Percentiles rank a stretch among this genome's conserved stretches.
phyloP scores from a whole-genome alignment of 2,329 filamentous ascomycete species.

The Tolypocladium paradoxum region DNA sequence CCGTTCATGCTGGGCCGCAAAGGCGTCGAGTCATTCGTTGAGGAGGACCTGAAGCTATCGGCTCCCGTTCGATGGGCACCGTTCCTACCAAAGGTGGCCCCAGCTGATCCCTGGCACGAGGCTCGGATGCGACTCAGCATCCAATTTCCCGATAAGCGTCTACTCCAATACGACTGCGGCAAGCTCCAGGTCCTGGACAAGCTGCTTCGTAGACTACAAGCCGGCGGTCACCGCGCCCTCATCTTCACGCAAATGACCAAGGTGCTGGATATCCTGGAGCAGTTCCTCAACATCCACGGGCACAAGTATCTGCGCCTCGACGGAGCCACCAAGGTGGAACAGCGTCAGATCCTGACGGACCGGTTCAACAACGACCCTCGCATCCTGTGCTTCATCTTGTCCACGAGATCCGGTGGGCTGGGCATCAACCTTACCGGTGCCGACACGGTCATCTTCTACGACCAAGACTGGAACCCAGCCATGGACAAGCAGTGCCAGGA shows the following conservation, averaged over 20 bases:
- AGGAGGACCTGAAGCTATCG: constrained; percentile 46
- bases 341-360: constrained; percentile 88
- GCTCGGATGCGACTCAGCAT: constrained; percentile 87
- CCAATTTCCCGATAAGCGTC: constrained; percentile 88
- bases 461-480: constrained; percentile 97
- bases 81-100: constrained; percentile 44
- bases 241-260: constrained; percentile 99
- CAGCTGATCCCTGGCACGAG: constrained; percentile 81
- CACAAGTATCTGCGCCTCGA: constrained; percentile 95
- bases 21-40: constrained; percentile 46
- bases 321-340: constrained; percentile 91
- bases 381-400: constrained; percentile 91
- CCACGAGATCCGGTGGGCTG: constrained; percentile 83
- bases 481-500: constrained; percentile 99
- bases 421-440: constrained; percentile 96
- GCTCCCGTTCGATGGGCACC: constrained; percentile 43
- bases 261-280: constrained; percentile 92
- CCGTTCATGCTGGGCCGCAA: constrained; percentile 53
- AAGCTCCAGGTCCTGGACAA: constrained; percentile 87
- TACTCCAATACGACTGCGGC: constrained; percentile 96
- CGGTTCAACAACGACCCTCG: constrained; percentile 92
- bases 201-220: constrained; percentile 75
- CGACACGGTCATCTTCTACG: constrained; percentile 97
- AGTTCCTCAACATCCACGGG: constrained; percentile 95
- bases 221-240: constrained; percentile 81